Base-by-base conservation (phyloP, 345 rosid species). In the Acer yangbiense region DNA sequence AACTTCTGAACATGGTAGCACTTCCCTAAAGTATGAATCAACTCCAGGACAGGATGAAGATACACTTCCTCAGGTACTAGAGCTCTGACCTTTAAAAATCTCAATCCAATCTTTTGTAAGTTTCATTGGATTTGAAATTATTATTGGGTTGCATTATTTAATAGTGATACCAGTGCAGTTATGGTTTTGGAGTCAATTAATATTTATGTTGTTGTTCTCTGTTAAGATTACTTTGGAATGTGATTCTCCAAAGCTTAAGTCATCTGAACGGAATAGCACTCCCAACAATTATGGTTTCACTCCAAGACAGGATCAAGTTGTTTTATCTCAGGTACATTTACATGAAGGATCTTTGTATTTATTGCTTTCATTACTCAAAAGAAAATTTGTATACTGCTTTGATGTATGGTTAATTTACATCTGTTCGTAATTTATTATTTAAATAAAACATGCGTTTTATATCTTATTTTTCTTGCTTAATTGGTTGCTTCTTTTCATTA, bases 311-410 rank as follows among this genome's bases (percentile, higher is more conserved):
- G 82, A 77, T 66, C 68, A 70, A 65, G 72, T 78, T 32, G 68
- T 68, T 43, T 61, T 57, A 54, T 32, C 75, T 67, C 69, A 73
- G 84, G 84, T 83, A 62, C 60, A 52, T 9, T 27, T 21, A 62
- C 1, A 20, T 6, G 66, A 39, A 13, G 6, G 29, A n/a, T 58
- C 41, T 32, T n/a, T 61, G 18, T 74, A 57, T 63, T 64, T 20
- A 58, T 58, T 55, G 29, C 39, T 46, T 0, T 60, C 18, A 5
- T 50, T 50, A 54, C 17, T 9, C 9, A 18, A 32, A 57, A 57
- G 21, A 60, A 60, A 18, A 60, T 6, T 21, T 7, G 13, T 60
- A 60, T 60, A 60, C 64, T 60, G 64, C 64, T 60, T 54, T 60
- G 64, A 9, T 60, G 64, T 18, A 20, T 20, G 21, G 23, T 58